Conservation (phyloP, 106 monocot species). For the Xerophyta viscosa region DNA sequence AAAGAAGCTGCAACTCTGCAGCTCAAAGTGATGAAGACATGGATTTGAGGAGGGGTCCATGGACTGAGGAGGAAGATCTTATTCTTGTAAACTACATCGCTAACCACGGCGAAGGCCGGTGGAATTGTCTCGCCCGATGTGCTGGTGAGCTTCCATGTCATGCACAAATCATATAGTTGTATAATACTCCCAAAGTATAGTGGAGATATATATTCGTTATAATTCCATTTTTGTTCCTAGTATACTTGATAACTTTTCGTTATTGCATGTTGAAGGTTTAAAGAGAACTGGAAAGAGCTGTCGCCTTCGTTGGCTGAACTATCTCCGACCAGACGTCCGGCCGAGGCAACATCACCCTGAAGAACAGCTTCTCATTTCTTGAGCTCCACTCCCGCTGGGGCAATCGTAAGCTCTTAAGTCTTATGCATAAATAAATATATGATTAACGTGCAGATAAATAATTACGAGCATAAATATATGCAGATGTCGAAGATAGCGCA, state of each 20-base stretch:
- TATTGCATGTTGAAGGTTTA: no score
- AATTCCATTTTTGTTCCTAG: neutral
- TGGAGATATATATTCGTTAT: no score
- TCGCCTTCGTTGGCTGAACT: slow-evolving; percentile 91
- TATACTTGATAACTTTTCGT: no score
- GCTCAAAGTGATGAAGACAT: slow-evolving; percentile 18
- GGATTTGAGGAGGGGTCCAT: slow-evolving; percentile 83
- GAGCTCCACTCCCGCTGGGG: slow-evolving; percentile 95
- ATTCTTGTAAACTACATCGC: slow-evolving; percentile 71
- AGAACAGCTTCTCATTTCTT: slow-evolving; percentile 89
- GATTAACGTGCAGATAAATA: neutral
- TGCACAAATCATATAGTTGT: no score
- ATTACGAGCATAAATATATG: neutral
- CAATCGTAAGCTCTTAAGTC: slow-evolving; percentile 35
- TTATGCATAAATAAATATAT: no score
- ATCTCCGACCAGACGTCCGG: slow-evolving; percentile 87
- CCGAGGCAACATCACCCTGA: slow-evolving; percentile 94
- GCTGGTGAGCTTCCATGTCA: slow-evolving; percentile 41
- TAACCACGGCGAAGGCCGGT: slow-evolving; percentile 80
- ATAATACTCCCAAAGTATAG: no score
- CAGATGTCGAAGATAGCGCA: slow-evolving; percentile 91
- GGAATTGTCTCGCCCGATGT: slow-evolving; percentile 81
- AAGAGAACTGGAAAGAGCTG: slow-evolving; percentile 95
- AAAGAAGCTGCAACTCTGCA: neutral
- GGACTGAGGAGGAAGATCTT: slow-evolving; percentile 95